phyloP scores from a whole-genome alignment of 2,329 filamentous ascomycete species.

The Fusarium robinianum region DNA sequence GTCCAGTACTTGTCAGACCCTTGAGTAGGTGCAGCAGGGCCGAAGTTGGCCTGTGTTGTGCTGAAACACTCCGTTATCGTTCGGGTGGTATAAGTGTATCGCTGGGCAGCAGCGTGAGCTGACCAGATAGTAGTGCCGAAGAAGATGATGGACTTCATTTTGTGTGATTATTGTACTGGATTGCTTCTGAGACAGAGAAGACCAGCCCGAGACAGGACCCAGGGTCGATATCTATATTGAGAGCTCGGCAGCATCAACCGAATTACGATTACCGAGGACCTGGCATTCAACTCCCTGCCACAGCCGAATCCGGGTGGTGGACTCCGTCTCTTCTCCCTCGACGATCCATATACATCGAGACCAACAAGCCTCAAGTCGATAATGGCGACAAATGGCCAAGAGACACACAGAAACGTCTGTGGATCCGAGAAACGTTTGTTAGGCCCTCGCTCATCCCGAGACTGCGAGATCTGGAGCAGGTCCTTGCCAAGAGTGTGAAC shows the following conservation, averaged over 20 bases:
- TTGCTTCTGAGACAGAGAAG: slow-evolving; percentile 9
- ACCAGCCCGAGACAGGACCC: slow-evolving; percentile 28
- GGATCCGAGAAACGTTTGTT: slow-evolving; percentile 3
- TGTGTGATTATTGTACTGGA: slow-evolving; percentile 2
- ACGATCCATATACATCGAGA: slow-evolving; percentile 7
- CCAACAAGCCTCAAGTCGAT: slow-evolving; percentile 6
- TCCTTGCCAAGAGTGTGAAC: slow-evolving; percentile 1
- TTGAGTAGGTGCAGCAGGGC: slow-evolving; percentile 29
- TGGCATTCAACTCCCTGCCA: slow-evolving; percentile 27
- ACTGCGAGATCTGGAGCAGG: slow-evolving; percentile 4
- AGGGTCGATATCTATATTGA: slow-evolving; percentile 25
- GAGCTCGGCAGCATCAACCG: slow-evolving; percentile 3
- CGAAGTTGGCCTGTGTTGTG: slow-evolving; percentile 29
- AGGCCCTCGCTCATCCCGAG: slow-evolving; percentile 1
- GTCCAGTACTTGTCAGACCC: slow-evolving; percentile 30
- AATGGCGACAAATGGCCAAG: slow-evolving; percentile 12
- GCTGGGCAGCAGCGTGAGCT: slow-evolving; percentile 22
- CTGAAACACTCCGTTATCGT: slow-evolving; percentile 35
- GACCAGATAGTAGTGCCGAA: slow-evolving; percentile 14
- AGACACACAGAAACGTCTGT: slow-evolving; percentile 7
- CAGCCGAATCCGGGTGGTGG: slow-evolving; percentile 14
- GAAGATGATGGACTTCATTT: slow-evolving; percentile 26
- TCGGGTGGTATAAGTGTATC: slow-evolving; percentile 33
- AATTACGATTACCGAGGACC: slow-evolving; percentile 20
- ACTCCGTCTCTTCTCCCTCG: slow-evolving; percentile 1